These are phyloP conservation scores for Aspergillus hortae DNA, from an alignment of 2,329 filamentous ascomycete genomes.

Conservation along the genomic window DNA sequence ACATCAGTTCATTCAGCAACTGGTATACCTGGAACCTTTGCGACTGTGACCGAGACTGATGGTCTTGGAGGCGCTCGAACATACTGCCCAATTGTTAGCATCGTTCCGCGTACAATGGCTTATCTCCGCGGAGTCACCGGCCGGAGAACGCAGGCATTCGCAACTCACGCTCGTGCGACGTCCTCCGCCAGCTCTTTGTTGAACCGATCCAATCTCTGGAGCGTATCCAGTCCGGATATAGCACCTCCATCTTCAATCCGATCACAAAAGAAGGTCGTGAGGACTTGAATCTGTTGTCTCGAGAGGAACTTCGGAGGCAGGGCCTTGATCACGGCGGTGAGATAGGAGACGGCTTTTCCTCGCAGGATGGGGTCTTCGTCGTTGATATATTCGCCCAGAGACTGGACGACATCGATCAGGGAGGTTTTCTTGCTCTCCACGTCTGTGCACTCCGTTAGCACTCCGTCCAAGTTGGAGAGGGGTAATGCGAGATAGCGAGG, in stretches of 20 bases:
- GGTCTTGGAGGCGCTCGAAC: constrained; percentile 52
- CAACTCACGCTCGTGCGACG: constrained; percentile 51
- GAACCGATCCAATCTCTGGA: constrained; percentile 60
- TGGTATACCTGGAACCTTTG: constrained; percentile 62
- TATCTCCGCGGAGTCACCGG: neutral
- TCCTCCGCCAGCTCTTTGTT: constrained; percentile 53
- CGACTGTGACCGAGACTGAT: constrained; percentile 60
- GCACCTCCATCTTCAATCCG: constrained; percentile 62
- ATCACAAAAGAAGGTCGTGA: constrained; percentile 63
- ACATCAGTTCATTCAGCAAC: constrained; percentile 60
- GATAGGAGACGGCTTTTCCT: constrained; percentile 53
- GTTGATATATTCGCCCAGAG: constrained; percentile 64
- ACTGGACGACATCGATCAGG: constrained; percentile 60
- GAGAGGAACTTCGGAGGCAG: constrained; percentile 55
- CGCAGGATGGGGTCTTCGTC: constrained; percentile 60
- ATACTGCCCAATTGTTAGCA: constrained; percentile 35
- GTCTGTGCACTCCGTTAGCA: constrained; percentile 35
- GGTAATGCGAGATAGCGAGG: neutral
- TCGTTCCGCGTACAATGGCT: constrained; percentile 1
- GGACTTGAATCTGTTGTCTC: constrained; percentile 59
- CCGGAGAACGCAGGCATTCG: neutral
- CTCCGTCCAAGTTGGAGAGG: neutral
- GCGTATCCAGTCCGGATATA: constrained; percentile 54
- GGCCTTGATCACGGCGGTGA: constrained; percentile 43
- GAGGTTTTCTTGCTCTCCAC: constrained; percentile 59